These are phyloP conservation scores for Acer campestre DNA, from an alignment of 345 rosid species.

Conservation along the genomic window DNA sequence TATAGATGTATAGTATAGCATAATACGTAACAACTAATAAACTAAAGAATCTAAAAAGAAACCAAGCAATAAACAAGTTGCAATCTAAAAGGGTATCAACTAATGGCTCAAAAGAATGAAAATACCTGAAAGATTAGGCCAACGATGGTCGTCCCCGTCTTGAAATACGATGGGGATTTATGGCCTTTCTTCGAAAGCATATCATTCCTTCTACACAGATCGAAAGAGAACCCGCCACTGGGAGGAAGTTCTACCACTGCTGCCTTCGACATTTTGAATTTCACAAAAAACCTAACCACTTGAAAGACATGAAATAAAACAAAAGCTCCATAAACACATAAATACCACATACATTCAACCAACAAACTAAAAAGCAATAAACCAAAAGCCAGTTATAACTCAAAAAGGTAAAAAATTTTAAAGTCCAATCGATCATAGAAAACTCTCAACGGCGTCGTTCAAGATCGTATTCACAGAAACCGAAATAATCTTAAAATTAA, in stretches of 20 bases:
- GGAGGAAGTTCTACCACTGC: slow-evolving; percentile 43
- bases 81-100: neutral
- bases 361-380: neutral
- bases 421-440: neutral
- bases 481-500: neutral
- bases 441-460: neutral
- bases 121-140: slow-evolving; percentile 74
- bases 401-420: neutral
- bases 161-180: slow-evolving; percentile 63
- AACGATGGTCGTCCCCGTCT: slow-evolving; percentile 96
- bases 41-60: neutral
- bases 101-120: neutral
- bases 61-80: neutral
- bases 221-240: slow-evolving; percentile 81
- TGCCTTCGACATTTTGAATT: slow-evolving; percentile 46
- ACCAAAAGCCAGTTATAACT: neutral
- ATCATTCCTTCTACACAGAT: slow-evolving; percentile 75
- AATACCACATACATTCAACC: neutral
- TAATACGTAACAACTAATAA: neutral
- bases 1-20: neutral
- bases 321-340: neutral
- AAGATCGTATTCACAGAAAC: neutral
- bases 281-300: neutral
- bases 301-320: neutral
- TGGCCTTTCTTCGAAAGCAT: slow-evolving; percentile 64